phyloP scores from a whole-genome alignment of 228 moss, liverwort and hornwort species.

The Sphagnum fallax region DNA sequence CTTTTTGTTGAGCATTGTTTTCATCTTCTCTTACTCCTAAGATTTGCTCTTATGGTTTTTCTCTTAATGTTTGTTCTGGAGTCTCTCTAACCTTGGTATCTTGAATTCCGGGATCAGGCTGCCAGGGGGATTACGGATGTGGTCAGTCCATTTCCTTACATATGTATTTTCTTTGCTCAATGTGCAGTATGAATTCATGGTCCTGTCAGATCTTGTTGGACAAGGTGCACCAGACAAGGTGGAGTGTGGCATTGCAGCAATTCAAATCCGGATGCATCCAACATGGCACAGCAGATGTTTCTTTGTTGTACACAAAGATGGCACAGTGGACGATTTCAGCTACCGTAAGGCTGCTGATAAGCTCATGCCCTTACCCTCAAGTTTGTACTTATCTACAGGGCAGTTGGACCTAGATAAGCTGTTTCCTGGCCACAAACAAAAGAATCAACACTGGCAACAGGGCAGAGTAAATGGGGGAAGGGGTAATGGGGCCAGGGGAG shows the following conservation, averaged over 20 bases:
- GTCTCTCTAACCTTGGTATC: too few relatives aligned
- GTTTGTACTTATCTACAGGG: conserved; percentile 53
- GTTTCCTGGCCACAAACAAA: conserved; percentile 48
- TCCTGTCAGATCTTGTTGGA: conserved; percentile 58
- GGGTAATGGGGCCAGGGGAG: conserved; percentile 20
- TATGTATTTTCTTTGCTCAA: background rate
- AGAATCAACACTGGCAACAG: conserved; percentile 16
- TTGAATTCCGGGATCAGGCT: too few relatives aligned
- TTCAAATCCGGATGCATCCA: conserved; percentile 75
- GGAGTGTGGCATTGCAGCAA: conserved; percentile 57
- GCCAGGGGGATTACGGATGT: too few relatives aligned
- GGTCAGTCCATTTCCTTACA: too few relatives aligned
- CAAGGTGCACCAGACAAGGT: conserved; percentile 74
- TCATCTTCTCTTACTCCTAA: too few relatives aligned
- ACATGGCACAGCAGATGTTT: conserved; percentile 83
- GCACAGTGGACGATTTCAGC: conserved; percentile 81
- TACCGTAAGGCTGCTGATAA: conserved; percentile 89
- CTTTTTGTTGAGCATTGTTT: too few relatives aligned
- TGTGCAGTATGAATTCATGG: conserved; percentile 79
- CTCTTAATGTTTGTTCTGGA: too few relatives aligned
- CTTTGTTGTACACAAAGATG: conserved; percentile 65
- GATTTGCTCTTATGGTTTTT: too few relatives aligned
- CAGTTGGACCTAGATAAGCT: conserved; percentile 73
- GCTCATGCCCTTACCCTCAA: conserved; percentile 74
- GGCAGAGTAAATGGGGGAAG: conserved; percentile 27